Conservation (phyloP, 805 yeast species). For the Starmera dryadoides region DNA sequence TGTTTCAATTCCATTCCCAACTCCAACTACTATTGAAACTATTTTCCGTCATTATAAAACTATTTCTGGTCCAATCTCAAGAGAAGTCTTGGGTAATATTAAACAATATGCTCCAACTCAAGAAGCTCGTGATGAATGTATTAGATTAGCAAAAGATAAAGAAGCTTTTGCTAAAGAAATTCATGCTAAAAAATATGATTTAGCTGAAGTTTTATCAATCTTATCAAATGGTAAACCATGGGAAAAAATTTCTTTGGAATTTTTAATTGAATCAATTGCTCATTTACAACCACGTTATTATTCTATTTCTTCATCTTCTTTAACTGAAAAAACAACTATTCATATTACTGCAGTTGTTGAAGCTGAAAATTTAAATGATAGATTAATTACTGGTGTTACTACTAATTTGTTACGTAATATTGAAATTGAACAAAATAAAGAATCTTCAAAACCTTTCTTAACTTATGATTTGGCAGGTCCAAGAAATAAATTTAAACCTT, state of each 20-base stretch:
- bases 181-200: constrained; percentile 52
- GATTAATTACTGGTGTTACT: constrained; percentile 63
- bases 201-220: constrained; percentile 63
- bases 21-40: constrained; percentile 86
- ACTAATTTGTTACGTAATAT: constrained; percentile 81
- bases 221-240: constrained; percentile 65
- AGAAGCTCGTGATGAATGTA: constrained; percentile 33
- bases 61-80: constrained; percentile 87
- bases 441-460: constrained; percentile 34
- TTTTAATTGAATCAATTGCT: constrained; percentile 73
- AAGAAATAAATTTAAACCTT: constrained; percentile 38
- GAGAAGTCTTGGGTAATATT: constrained; percentile 70
- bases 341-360: constrained; percentile 93
- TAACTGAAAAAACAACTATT: constrained; percentile 64
- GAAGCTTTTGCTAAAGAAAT: constrained; percentile 59
- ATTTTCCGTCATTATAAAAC: constrained; percentile 82
- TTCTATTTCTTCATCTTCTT: constrained; percentile 88
- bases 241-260: constrained; percentile 78
- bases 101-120: constrained; percentile 77
- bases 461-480: constrained; percentile 83
- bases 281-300: constrained; percentile 91
- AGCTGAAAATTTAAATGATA: constrained; percentile 20
- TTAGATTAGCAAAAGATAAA: constrained; percentile 58
- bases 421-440: constrained; percentile 49
- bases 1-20: constrained; percentile 53